Base-by-base conservation (phyloP, 176 grass and related monocot genomes). In the Cenchrus americanus region DNA sequence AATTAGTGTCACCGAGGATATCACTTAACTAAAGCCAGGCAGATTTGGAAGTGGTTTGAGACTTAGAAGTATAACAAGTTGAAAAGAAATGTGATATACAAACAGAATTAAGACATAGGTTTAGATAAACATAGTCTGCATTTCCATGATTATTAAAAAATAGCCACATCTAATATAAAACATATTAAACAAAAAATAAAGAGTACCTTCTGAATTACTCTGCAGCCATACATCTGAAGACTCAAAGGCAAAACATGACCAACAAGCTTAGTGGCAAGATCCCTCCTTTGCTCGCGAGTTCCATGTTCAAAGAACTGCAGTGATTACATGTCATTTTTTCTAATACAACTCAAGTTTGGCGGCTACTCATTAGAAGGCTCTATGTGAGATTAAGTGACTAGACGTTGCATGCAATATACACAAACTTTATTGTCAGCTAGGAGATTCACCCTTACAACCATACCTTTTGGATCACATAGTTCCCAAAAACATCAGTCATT, bases 381-480 rank as follows among this genome's bases (percentile, higher is more conserved):
- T 34, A 78, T 78, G 79, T 66, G 40, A 58, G 21, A 78, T 41
- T 3, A 78, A 82, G 23, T 67, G 66, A 61, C 50, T 42, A 76
- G 14, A 71, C 27, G 7, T 9, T 9, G 43, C 2, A 82, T 50
- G 10, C 1, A 1, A 47, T 41, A n/a, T 15, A 75, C 11, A 34
- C 62, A 75, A 18, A 57, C 76, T 17, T 70, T 65, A 14, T 27
- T 34, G 59, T 4, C 15, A 18, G 27, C 40, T 19, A 86, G 5
- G 55, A 87, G 21, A 79, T 69, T 72, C 52, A 82, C 19, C 34
- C 50, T 52, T 72, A 60, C 63, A 81, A 40, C 49, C 66, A 77
- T 87, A 99, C 97, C 93, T 99, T 99, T 90, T 99, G 97, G 62
- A 99, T 99, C 51, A 99, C 97, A 89, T 99, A 99, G 86, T 99